These are phyloP conservation scores for Fermentozyma sake DNA, from an alignment of 1,139 yeast species.

Conservation along the genomic window DNA sequence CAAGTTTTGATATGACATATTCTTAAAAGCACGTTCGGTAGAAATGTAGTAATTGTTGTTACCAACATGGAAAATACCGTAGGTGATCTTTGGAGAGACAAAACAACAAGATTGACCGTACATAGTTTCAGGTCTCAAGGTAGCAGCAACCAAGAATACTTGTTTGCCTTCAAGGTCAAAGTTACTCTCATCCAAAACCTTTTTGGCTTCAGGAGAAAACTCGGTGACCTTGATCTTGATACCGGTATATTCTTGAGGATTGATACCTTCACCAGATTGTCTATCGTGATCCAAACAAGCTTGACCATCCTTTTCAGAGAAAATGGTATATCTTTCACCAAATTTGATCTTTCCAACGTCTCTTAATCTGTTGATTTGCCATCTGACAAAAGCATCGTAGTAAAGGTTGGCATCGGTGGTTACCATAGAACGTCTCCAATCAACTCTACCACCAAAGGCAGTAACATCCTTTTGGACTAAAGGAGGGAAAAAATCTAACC, in stretches of 20 bases:
- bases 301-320: conserved; percentile 97
- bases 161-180: conserved; percentile 52
- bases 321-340: conserved; percentile 97
- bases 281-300: conserved; percentile 99
- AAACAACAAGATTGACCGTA: conserved; percentile 98
- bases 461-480: conserved; percentile 78
- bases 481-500: conserved; percentile 93
- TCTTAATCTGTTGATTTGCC: conserved; percentile 92
- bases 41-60: conserved; percentile 73
- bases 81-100: conserved; percentile 89
- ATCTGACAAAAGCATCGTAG: conserved; percentile 91
- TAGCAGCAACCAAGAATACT: conserved; percentile 87
- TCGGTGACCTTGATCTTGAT: conserved; percentile 75
- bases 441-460: conserved; percentile 87
- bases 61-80: conserved; percentile 90
- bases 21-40: conserved; percentile 96
- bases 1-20: conserved; percentile 92
- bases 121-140: conserved; percentile 98
- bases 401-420: conserved; percentile 95
- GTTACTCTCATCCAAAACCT: conserved; percentile 42
- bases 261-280: conserved; percentile 93
- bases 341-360: conserved; percentile 88
- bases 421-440: conserved; percentile 96
- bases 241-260: conserved; percentile 95
- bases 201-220: conserved; percentile 53